A percentile compares a stretch with the other conserved stretches of the same genome.
Conservation (phyloP, 1,139 yeast genomes). For the Suhomyces atakaporum region DNA sequence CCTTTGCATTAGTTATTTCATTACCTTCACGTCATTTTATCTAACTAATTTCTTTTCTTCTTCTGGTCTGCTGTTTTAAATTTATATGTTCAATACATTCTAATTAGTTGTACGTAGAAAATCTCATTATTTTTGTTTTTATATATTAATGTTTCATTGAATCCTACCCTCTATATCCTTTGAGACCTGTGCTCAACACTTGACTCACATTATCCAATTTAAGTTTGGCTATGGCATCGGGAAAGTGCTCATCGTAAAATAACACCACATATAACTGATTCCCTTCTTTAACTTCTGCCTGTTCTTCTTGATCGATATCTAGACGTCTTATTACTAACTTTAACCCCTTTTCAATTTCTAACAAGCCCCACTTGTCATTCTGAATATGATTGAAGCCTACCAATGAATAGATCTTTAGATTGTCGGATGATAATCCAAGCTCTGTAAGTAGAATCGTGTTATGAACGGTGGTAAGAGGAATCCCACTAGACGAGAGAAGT, state of each 20-base stretch:
- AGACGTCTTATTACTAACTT: slow-evolving; percentile 31
- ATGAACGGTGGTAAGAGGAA: slow-evolving; percentile 43
- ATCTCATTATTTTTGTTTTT: not conserved
- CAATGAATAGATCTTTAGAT: slow-evolving; percentile 48
- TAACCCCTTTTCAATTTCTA: slow-evolving; percentile 35
- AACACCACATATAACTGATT: slow-evolving; percentile 27
- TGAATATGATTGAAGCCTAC: slow-evolving; percentile 42
- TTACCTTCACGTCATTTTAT: slow-evolving; percentile 11
- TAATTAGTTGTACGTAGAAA: slow-evolving; percentile 3
- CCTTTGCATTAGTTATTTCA: slow-evolving; percentile 11
- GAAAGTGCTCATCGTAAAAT: slow-evolving; percentile 36
- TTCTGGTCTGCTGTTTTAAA: slow-evolving; percentile 7
- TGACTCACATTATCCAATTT: slow-evolving; percentile 39
- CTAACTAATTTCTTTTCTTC: slow-evolving; percentile 5
- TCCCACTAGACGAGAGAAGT: slow-evolving; percentile 44
- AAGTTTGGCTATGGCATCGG: slow-evolving; percentile 46
- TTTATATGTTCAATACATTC: slow-evolving; percentile 8
- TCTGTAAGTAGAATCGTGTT: slow-evolving; percentile 17
- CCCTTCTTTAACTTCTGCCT: slow-evolving; percentile 3
- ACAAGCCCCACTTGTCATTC: slow-evolving; percentile 31
- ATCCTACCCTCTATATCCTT: slow-evolving; percentile 26
- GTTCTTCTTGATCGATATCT: slow-evolving; percentile 15
- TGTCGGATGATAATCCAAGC: slow-evolving; percentile 34
- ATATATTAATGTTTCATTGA: not conserved
- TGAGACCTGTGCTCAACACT: slow-evolving; percentile 36